Base-by-base conservation (phyloP, 2,329 filamentous ascomycete genomes). In the Diplodia sapinea region DNA sequence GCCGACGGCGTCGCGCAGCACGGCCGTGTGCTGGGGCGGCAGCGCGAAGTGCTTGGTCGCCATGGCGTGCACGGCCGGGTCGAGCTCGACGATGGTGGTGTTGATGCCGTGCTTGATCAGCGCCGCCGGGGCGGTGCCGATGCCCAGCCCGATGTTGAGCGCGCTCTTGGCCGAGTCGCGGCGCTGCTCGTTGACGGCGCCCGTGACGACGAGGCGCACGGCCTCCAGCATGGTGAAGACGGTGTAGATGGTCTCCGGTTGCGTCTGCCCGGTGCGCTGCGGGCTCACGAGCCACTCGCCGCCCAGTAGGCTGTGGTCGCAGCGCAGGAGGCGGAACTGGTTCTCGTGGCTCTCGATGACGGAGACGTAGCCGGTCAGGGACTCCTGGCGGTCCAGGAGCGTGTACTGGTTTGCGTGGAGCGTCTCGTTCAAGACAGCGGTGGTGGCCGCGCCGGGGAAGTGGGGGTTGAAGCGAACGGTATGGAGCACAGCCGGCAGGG, bases 171-270 rank as follows among this genome's bases (percentile, higher is more conserved):
- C 82, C n/a, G 52, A 80, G 72, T 94, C 91, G 80, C 80, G 63
- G 83, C 79, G 49, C 33, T 67, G 47, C 4, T 43, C 3, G 47
- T 62, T 15, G 79, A 80, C 71, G 13, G 68, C 63, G 33, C 71
- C 73, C 4, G 83, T 83, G 72, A 95, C 84, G 29, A 97, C 84
- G 38, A 99, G 85, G 26, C 95, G 87, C 7, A 98, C 90, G 3
- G 94, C 93, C 78, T 99, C 95, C 1, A 99, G 87, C 85, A 97
- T 96, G 31, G 92, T 90, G 77, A 99, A 99, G n/a, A 98, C 91
- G 11, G 92, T 90, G 76, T 98, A 99, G 67, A 99, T 92, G 0
- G 94, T 93, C 79, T 99, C 95, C 12, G 88, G 87, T 20, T 93
- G 81, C 54, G 85, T 78, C 72, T 83, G 80, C 55, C 80, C 81